Evolutionary conservation across 192 early-diverging fungal species (phyloP).

Genomic region (Podila epigama): DNA sequence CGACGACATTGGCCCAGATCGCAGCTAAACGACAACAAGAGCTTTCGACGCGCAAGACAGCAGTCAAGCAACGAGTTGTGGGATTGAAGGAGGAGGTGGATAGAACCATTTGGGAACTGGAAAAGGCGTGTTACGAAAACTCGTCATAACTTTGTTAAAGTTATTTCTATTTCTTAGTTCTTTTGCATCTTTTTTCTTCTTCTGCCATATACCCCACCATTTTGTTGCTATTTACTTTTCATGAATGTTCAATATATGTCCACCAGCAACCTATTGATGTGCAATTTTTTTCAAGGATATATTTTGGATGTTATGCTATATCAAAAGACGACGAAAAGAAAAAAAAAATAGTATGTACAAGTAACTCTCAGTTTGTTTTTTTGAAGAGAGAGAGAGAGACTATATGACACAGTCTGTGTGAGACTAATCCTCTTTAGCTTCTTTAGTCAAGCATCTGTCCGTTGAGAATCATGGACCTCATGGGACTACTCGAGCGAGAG

Average conservation of each 20-base stretch:
- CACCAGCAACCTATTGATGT: neutral
- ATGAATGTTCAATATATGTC: too few relatives aligned
- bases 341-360: neutral
- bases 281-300: neutral
- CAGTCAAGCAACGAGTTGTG: constrained; percentile 49
- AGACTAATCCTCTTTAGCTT: too few relatives aligned
- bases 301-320: neutral
- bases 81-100: constrained; percentile 53
- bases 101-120: constrained; percentile 57
- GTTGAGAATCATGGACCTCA: constrained; percentile 43
- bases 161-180: too few relatives aligned
- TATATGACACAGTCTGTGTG: neutral
- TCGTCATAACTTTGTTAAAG: neutral
- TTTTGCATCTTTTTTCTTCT: too few relatives aligned
- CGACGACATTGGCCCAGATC: constrained; percentile 53
- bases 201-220: too few relatives aligned
- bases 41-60: constrained; percentile 49
- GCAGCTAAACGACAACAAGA: constrained; percentile 39
- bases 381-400: neutral
- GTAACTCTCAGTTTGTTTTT: neutral
- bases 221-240: too few relatives aligned
- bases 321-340: neutral
- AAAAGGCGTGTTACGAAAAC: constrained; percentile 49
- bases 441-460: constrained; percentile 45
- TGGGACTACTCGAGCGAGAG: constrained; percentile 28